Evolutionary conservation across 768 basidiomycete species (phyloP).

Genomic region (Termitomyces sp.): DNA sequence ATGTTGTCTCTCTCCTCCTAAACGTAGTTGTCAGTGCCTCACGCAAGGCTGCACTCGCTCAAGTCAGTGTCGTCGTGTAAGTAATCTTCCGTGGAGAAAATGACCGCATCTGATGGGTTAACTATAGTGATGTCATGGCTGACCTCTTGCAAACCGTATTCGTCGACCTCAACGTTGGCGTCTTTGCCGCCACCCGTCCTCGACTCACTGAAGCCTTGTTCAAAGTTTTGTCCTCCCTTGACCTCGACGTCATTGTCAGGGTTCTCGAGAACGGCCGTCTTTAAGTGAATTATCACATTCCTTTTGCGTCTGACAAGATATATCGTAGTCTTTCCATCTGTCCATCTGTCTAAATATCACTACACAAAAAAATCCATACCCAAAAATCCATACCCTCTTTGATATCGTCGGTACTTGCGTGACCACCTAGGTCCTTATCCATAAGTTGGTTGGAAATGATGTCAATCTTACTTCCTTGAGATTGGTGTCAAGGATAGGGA

Average conservation of each 20-base stretch:
- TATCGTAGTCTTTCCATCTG: neutral
- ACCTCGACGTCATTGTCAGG: neutral
- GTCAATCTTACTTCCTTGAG: too few relatives aligned
- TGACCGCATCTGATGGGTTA: neutral
- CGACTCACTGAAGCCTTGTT: neutral
- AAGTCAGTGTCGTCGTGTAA: neutral
- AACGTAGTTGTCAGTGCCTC: neutral
- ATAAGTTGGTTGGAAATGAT: too few relatives aligned
- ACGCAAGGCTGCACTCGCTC: neutral
- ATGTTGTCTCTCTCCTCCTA: neutral
- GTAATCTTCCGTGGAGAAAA: neutral
- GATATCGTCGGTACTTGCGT: neutral
- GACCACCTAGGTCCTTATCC: too few relatives aligned
- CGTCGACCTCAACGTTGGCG: neutral
- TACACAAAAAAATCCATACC: neutral
- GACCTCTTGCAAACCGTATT: neutral
- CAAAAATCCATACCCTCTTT: neutral
- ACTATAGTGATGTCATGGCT: neutral
- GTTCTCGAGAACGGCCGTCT: neutral
- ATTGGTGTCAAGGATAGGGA: too few relatives aligned
- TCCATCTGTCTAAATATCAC: neutral
- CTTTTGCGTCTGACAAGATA: too few relatives aligned
- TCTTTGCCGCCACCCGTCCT: neutral
- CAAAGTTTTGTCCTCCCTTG: neutral
- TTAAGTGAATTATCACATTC: neutral